These are phyloP conservation scores for Microdochium trichocladiopsis DNA, from an alignment of 2,329 filamentous ascomycete genomes.

Conservation along the genomic window DNA sequence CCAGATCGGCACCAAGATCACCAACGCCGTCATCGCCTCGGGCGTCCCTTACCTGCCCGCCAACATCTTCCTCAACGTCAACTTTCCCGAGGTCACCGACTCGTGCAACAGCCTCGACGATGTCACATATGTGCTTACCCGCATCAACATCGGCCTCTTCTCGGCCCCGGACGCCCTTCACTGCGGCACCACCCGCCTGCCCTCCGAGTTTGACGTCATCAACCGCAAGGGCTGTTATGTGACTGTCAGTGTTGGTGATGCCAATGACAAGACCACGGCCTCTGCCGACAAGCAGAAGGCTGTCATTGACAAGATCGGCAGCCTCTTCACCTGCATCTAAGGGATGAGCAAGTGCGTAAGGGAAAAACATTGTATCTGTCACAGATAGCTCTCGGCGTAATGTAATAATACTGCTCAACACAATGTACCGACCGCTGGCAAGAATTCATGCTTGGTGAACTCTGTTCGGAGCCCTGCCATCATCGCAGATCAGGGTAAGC, in stretches of 20 bases:
- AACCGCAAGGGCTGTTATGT: slow-evolving; percentile 48
- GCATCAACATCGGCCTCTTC: slow-evolving; percentile 50
- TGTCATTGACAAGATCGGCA: slow-evolving; percentile 42
- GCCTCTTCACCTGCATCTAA: slow-evolving; percentile 33
- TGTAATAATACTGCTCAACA: no score
- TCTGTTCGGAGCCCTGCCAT: no score
- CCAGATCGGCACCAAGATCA: slow-evolving; percentile 52
- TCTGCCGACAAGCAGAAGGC: slow-evolving; percentile 39
- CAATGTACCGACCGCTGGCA: no score
- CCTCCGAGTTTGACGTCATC: slow-evolving; percentile 50
- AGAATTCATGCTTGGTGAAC: no score
- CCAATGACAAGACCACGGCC: slow-evolving; percentile 53
- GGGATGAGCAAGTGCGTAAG: not conserved
- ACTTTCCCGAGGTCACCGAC: slow-evolving; percentile 49
- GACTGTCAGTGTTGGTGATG: slow-evolving; percentile 56
- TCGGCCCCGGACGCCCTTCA: slow-evolving; percentile 46
- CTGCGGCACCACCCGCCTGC: slow-evolving; percentile 48
- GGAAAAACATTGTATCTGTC: not conserved
- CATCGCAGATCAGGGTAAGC: no score
- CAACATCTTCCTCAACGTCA: slow-evolving; percentile 60
- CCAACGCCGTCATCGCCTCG: slow-evolving; percentile 42
- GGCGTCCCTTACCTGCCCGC: slow-evolving; percentile 57
- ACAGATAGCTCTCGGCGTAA: no score
- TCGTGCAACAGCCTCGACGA: slow-evolving; percentile 42
- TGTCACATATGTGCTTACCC: slow-evolving; percentile 58